These are phyloP conservation scores for Chlamydomonas eustigma DNA, from an alignment of 139 green algal species.

Conservation along the genomic window DNA sequence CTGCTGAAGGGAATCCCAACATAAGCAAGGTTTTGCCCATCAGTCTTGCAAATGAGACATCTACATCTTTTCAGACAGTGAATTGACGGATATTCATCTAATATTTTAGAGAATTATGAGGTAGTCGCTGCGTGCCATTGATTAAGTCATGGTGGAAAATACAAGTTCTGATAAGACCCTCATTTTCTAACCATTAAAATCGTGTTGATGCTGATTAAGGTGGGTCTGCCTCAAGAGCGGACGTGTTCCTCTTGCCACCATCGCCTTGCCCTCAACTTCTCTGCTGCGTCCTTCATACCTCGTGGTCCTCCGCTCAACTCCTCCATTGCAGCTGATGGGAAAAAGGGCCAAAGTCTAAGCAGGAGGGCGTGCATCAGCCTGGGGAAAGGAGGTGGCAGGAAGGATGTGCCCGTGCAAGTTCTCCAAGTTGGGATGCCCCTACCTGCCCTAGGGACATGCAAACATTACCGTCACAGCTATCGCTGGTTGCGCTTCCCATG, in stretches of 20 bases:
- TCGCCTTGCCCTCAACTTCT: constrained; percentile 17
- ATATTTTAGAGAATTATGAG: too few relatives aligned
- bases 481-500: constrained; percentile 76
- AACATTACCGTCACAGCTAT: constrained; percentile 69
- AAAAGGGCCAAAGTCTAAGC: too few relatives aligned
- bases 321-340: too few relatives aligned
- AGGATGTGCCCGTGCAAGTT: background rate
- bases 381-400: background rate
- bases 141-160: too few relatives aligned
- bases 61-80: too few relatives aligned
- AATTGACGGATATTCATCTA: too few relatives aligned
- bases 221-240: constrained; percentile 27
- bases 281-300: constrained; percentile 27
- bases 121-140: too few relatives aligned
- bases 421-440: constrained; percentile 46
- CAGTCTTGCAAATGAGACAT: too few relatives aligned
- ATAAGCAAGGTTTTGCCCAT: too few relatives aligned
- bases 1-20: too few relatives aligned
- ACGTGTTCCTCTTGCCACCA: constrained; percentile 34
- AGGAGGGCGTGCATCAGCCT: background rate
- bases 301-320: background rate
- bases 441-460: constrained; percentile 59
- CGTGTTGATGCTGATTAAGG: constrained; percentile 13
- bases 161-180: too few relatives aligned
- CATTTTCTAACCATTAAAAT: background rate